These are phyloP conservation scores for Barnettozyma salicaria DNA, from an alignment of 805 yeast genomes.

Conservation along the genomic window DNA sequence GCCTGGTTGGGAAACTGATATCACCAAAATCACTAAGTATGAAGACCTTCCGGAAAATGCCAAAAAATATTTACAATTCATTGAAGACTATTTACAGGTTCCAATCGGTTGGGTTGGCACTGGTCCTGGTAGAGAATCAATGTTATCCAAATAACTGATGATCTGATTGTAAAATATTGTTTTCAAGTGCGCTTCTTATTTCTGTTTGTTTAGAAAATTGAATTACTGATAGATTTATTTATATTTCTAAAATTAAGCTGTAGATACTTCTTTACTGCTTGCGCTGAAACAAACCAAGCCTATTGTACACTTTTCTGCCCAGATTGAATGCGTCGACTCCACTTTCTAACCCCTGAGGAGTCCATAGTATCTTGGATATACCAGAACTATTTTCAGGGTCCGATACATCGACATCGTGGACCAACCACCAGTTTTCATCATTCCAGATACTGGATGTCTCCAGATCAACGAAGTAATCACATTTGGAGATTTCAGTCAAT, in stretches of 20 bases:
- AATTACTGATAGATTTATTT: no score
- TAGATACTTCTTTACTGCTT: no score
- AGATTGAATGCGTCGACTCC: no score
- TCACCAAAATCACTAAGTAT: constrained; percentile 61
- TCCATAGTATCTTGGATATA: constrained; percentile 1
- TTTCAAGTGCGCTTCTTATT: no score
- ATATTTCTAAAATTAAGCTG: no score
- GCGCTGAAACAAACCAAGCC: no score
- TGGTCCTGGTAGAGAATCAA: constrained; percentile 93
- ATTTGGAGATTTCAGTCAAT: constrained; percentile 40
- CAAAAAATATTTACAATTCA: constrained; percentile 72
- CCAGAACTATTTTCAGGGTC: constrained; percentile 42
- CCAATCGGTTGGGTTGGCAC: constrained; percentile 98
- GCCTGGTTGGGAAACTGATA: constrained; percentile 92
- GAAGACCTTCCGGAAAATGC: constrained; percentile 86
- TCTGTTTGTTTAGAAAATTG: no score
- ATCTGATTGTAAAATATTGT: background rate
- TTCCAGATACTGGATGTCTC: no score
- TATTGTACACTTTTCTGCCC: no score
- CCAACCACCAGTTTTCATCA: constrained; percentile 39
- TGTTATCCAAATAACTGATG: constrained; percentile 53
- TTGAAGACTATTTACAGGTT: constrained; percentile 77
- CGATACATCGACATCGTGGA: constrained; percentile 32
- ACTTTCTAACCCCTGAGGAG: background rate
- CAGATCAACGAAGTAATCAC: constrained; percentile 74